Evolutionary conservation across 805 yeast genomes (phyloP), one percentile per base, ranked within the genome.

Genomic region (Lipomyces japonicus): DNA sequence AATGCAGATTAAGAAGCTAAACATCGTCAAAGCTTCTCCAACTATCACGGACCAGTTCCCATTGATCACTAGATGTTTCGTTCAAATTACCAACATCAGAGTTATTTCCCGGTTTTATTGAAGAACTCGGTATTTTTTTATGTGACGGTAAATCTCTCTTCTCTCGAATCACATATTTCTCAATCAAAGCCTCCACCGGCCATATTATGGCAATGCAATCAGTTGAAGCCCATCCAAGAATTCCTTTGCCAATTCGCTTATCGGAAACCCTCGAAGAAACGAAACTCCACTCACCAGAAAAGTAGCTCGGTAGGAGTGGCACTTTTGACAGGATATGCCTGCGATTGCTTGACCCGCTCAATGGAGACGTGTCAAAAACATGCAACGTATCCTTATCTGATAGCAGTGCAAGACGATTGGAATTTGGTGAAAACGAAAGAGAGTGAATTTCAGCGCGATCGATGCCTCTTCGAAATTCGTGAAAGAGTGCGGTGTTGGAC

Each of bases 351-450:
- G 63, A 56, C 10, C 51, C 55, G 12, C 63, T 55, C n/a, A 44
- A 45, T 9, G 57, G 55, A 4, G 59, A 53, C n/a, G 82, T 71
- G 63, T 83, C 85, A 69, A 80, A 93, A 2, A 91, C 78, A 68
- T 93, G 98, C 46, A 93, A 69, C 0, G 98, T 93, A 59, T 80
- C 82, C 64, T 91, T 93, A 68, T 88, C 96, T 14, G 95, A 84
- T 22, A 93, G 71, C 4, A 88, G 89, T 0, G 97, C 96, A 42
- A 93, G 71, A 61, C 80, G 78, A 9, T 80, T 67, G 41, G 88
- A 90, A 58, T 80, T 76, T 6, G 86, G 89, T 3, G 91, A 83
- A 65, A 91, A 89, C 46, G 81, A 81, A 83, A 93, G 82, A 5
- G 93, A 83, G 36, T 84, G 85, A 5, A 93, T 78, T 16, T 75